Conservation (phyloP, 2,329 filamentous ascomycete species). For the Herpotrichia juniperi region DNA sequence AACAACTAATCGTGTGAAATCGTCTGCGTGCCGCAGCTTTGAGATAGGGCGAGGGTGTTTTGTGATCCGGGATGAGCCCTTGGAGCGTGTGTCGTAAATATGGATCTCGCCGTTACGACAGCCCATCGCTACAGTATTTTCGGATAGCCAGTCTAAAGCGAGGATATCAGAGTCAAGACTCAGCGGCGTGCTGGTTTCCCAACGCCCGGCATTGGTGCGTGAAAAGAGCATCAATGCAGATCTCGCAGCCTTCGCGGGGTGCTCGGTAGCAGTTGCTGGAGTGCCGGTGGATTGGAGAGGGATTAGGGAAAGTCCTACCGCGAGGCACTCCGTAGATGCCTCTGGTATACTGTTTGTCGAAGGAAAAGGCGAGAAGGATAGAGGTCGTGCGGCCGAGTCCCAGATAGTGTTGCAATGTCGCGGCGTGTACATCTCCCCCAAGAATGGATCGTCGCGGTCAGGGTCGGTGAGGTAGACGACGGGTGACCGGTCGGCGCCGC, state of each 20-base stretch:
- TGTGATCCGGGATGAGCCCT: conserved; percentile 28
- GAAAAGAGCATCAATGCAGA: conserved; percentile 29
- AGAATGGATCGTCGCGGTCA: conserved; percentile 27
- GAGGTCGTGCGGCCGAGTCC: conserved; percentile 30
- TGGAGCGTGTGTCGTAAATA: conserved; percentile 39
- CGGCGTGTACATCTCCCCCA: conserved; percentile 36
- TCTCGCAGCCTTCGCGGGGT: conserved; percentile 40
- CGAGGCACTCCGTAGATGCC: conserved; percentile 34
- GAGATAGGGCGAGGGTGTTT: conserved; percentile 31
- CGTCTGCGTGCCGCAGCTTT: conserved; percentile 30
- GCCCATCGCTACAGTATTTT: conserved; percentile 37
- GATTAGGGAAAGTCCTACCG: conserved; percentile 38
- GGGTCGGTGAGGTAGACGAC: conserved; percentile 33
- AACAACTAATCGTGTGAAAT: conserved; percentile 33
- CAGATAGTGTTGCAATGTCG: conserved; percentile 33
- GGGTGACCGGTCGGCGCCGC: conserved; percentile 35
- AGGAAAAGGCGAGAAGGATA: conserved; percentile 15
- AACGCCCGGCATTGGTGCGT: conserved; percentile 24
- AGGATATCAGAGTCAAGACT: conserved; percentile 35
- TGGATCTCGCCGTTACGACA: conserved; percentile 39
- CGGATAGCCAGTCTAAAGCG: conserved; percentile 40
- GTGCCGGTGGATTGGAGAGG: conserved; percentile 15
- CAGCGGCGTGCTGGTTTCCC: conserved; percentile 18
- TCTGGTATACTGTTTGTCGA: conserved; percentile 21
- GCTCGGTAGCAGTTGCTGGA: conserved; percentile 27